Evolutionary conservation across 2,329 filamentous ascomycete genomes (phyloP), one percentile per base, ranked within the genome.

Genomic region (Orbilia ellipsospora): DNA sequence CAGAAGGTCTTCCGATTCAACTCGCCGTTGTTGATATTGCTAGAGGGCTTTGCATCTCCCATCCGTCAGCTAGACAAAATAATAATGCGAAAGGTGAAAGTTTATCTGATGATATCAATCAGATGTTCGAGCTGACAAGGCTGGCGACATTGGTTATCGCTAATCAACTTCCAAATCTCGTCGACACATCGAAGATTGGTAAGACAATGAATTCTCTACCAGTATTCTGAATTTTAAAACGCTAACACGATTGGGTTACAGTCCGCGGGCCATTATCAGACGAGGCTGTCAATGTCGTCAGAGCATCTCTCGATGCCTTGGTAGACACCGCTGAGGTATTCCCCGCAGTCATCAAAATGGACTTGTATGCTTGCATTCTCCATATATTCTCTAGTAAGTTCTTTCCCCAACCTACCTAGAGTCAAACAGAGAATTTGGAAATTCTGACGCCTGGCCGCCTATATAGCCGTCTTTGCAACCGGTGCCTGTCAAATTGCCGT

Each of bases 271-370:
- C 91, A 79, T 89, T 96, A 80, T 94, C 92, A 0, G 94, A 97
- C 79, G 94, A 98, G 82, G 92, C 93, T 0, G 87, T 96, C 16
- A 85, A 90, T 1, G 88, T 99, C 2, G 89, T 97, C 59, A 89
- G 90, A 23, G 89, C 91, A 1, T 90, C 93, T 0, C 86, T 99
- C 1, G 91, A 94, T 73, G 92, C 95, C 0, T 88, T 99, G 1
- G 95, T 98, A 2, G 93, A 98, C 80, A 94, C 95, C 0, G 94
- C 95, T 5, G 92, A 96, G 77, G 93, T 98, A 15, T 99, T 99
- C 83, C 96, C 96, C 0, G 89, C 92, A 1, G 94, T 99, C 79
- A 99, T 99, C 84, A 95, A 95, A 81, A 94, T 93, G 8, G 95
- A 99, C 81, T 86, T 99, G 5, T 93, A 98, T 81, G 94, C 95